Percentiles rank a stretch among this genome's conserved stretches.
Evolutionary conservation across 495 filamentous ascomycete species (phyloP).

Genomic region (Xylaria flabelliformis): DNA sequence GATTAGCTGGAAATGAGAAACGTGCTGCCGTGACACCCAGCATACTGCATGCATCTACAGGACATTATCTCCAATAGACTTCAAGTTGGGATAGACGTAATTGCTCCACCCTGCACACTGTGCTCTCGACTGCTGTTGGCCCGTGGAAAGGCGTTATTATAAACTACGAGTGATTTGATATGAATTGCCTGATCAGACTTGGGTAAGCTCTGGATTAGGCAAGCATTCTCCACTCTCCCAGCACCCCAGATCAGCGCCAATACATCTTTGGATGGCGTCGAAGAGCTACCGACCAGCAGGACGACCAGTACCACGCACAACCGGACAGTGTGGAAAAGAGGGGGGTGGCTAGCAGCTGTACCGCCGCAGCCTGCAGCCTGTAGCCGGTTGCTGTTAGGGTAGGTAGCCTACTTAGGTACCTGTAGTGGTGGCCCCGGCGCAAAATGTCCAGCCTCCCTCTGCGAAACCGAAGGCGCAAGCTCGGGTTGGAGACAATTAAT

Average conservation of each 20-base stretch:
- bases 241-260: constrained; percentile 21
- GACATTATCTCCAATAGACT: neutral
- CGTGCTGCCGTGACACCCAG: constrained; percentile 15
- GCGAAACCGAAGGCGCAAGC: constrained; percentile 26
- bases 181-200: constrained; percentile 18
- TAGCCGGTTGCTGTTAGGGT: no score
- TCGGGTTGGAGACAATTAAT: constrained; percentile 26
- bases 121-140: neutral
- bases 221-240: constrained; percentile 8
- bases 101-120: constrained; percentile 14
- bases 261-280: constrained; percentile 6
- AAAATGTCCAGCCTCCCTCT: constrained; percentile 25
- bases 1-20: constrained; percentile 5
- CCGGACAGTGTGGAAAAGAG: neutral
- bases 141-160: neutral
- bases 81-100: neutral
- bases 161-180: constrained; percentile 20
- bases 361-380: constrained; percentile 7
- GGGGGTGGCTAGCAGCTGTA: neutral
- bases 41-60: neutral
- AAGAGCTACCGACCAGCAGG: neutral
- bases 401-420: neutral
- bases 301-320: neutral
- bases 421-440: constrained; percentile 4
- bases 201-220: constrained; percentile 18